phyloP scores from a whole-genome alignment of 2,329 filamentous ascomycete genomes.

The Fusarium anguioides region DNA sequence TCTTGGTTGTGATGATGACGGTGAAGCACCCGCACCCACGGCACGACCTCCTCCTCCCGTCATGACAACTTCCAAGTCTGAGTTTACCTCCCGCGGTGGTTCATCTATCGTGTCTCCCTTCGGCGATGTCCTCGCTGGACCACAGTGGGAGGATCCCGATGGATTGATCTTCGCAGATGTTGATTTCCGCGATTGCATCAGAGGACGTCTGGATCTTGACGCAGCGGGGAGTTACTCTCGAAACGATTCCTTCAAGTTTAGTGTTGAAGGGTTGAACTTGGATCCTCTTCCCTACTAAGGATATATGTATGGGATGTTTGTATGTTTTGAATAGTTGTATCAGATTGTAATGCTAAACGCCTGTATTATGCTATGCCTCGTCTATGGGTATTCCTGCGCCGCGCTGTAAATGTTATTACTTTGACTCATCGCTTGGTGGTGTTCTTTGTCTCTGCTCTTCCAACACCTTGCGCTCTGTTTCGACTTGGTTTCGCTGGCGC shows the following conservation, averaged over 20 bases:
- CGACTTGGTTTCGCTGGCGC: constrained; percentile 50
- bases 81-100: constrained; percentile 78
- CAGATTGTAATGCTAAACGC: constrained; percentile 32
- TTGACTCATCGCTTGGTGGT: constrained; percentile 38
- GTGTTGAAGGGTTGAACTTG: constrained; percentile 68
- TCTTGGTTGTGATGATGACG: constrained; percentile 50
- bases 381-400: constrained; percentile 27
- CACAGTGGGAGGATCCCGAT: constrained; percentile 83
- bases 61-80: constrained; percentile 22
- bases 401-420: constrained; percentile 28
- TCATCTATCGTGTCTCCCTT: constrained; percentile 84
- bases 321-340: constrained; percentile 10
- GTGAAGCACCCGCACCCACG: constrained; percentile 6
- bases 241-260: constrained; percentile 71
- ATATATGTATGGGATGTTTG: background rate
- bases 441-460: constrained; percentile 46
- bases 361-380: background rate
- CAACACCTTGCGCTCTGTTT: constrained; percentile 48
- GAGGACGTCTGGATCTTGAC: constrained; percentile 85
- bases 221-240: constrained; percentile 87
- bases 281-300: constrained; percentile 64
- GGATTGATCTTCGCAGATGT: constrained; percentile 77
- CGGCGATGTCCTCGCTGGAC: constrained; percentile 82
- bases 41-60: constrained; percentile 20
- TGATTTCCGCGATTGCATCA: constrained; percentile 88